Evolutionary conservation across 306 rosid species (phyloP), one percentile per base, ranked within the genome.

Genomic region (Senna tora): DNA sequence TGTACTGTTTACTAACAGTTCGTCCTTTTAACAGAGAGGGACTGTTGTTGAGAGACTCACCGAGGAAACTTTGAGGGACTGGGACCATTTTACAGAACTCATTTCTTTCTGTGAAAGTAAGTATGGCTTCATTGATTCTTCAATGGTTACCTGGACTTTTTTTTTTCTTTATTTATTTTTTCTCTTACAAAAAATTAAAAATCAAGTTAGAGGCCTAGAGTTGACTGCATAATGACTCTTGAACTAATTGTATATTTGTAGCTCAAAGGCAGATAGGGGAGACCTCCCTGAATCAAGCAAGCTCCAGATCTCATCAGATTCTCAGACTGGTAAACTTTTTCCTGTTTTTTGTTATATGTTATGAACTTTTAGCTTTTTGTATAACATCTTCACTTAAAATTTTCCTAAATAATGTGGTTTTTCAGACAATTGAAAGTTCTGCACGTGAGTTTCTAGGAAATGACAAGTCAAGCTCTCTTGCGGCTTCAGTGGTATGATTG

Each of bases 251-350:
- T 30, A 41, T 25, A n/a, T 74, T 82, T 60, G 30, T 88, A 95
- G 99, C 90, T 72, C 96, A 95, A 84, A 88, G 99, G 78, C 99
- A 95, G 81, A 89, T 95, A 61, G 99, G 99, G 74, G 97, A 95
- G 84, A 95, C 99, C 72, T 74, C 97, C 57, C 62, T 95, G 81
- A 95, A 95, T 82, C 97, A 91, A 87, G 92, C 96, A 70, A 95
- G 99, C 89, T 95, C 99, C 73, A 88, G 97, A 85, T 95, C 99
- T 66, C 99, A 95, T 92, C 97, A 92, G 85, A 95, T 95, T 84
- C 92, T 95, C 60, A 85, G 96, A 91, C 74, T 95, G 96, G 99
- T 91, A 87, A 43, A 75, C 42, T 45, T 47, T 30, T 67, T 73
- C n/a, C 49, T 21, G 20, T 43, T 71, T 71, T 75, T 73, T 64